Evolutionary conservation across 2,329 filamentous ascomycete genomes (phyloP).

Genomic region (Claviceps purpurea): DNA sequence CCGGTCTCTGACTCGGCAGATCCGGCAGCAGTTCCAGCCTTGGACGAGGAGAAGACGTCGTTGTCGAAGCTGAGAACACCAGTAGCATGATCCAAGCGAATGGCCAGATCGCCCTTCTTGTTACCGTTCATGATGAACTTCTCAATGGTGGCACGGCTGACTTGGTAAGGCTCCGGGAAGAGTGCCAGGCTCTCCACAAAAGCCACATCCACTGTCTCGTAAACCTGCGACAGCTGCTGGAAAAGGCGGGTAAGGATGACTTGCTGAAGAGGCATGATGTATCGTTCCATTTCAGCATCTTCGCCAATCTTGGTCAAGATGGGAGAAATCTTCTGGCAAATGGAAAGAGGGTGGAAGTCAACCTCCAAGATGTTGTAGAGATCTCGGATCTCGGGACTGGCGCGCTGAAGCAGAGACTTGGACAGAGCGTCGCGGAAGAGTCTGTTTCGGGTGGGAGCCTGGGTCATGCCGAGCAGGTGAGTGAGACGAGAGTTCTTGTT

Average conservation of each 20-base stretch:
- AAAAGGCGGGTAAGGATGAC: slow-evolving; percentile 96
- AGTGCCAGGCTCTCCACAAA: slow-evolving; percentile 90
- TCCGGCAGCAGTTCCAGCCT: slow-evolving; percentile 71
- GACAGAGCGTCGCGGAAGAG: slow-evolving; percentile 93
- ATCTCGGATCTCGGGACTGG: slow-evolving; percentile 85
- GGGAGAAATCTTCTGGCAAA: slow-evolving; percentile 97
- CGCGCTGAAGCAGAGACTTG: slow-evolving; percentile 88
- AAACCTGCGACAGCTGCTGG: slow-evolving; percentile 97
- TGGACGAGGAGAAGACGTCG: slow-evolving; percentile 94
- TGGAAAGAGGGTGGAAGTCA: slow-evolving; percentile 96
- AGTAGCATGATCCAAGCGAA: slow-evolving; percentile 90
- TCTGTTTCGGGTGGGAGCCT: slow-evolving; percentile 73
- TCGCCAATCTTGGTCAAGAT: slow-evolving; percentile 87
- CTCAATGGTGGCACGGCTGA: slow-evolving; percentile 80
- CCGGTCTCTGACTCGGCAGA: slow-evolving; percentile 77
- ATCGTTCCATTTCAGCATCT: slow-evolving; percentile 94
- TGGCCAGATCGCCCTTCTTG: slow-evolving; percentile 97
- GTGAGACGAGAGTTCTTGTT: slow-evolving; percentile 98
- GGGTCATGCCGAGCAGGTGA: slow-evolving; percentile 85
- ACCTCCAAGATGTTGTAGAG: slow-evolving; percentile 98
- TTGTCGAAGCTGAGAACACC: slow-evolving; percentile 95
- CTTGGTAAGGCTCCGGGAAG: slow-evolving; percentile 94
- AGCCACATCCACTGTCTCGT: slow-evolving; percentile 88
- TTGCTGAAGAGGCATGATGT: slow-evolving; percentile 89
- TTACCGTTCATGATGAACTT: slow-evolving; percentile 99